These are phyloP conservation scores for Colletotrichum orchidophilum DNA, from an alignment of 2,329 filamentous ascomycete genomes.

Conservation along the genomic window DNA sequence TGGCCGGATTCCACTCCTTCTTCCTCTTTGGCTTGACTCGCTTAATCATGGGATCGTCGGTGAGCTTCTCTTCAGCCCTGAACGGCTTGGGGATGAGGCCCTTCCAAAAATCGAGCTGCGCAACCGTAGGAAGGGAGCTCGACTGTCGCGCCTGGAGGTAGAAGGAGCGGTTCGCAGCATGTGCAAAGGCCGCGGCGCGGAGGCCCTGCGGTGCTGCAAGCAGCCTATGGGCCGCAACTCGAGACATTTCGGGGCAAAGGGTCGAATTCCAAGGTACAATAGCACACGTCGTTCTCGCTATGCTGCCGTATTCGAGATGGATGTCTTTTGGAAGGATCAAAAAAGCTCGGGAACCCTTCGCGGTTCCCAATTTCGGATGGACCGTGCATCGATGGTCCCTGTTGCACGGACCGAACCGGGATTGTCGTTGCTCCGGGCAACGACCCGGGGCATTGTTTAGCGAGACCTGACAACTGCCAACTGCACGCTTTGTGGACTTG, in stretches of 20 bases:
- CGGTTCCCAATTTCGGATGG: neutral
- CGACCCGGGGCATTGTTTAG: conserved; percentile 32
- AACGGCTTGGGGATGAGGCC: conserved; percentile 75
- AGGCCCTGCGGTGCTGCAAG: conserved; percentile 16
- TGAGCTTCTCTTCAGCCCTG: conserved; percentile 52
- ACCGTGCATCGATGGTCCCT: conserved; percentile 15
- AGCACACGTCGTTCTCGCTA: neutral
- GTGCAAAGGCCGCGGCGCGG: conserved; percentile 1
- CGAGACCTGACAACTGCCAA: conserved; percentile 35
- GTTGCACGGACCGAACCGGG: conserved; percentile 14
- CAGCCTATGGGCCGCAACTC: neutral
- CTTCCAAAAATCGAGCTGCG: conserved; percentile 73
- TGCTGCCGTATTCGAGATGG: neutral
- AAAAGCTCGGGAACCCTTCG: conserved; percentile 1
- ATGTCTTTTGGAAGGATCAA: neutral
- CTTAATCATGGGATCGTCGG: conserved; percentile 42
- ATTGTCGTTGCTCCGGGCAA: conserved; percentile 28
- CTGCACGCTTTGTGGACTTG: conserved; percentile 13
- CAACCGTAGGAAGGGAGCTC: conserved; percentile 60
- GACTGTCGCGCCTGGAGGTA: conserved; percentile 38
- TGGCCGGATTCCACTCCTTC: conserved; percentile 82
- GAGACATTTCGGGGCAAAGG: conserved; percentile 10
- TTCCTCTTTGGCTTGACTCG: conserved; percentile 54
- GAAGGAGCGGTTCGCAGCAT: conserved; percentile 11
- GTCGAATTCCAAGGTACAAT: neutral